A percentile compares a stretch with the other conserved stretches of the same genome.
Evolutionary conservation across 495 filamentous ascomycete species (phyloP).

Genomic region (Mytilinidion resinicola): DNA sequence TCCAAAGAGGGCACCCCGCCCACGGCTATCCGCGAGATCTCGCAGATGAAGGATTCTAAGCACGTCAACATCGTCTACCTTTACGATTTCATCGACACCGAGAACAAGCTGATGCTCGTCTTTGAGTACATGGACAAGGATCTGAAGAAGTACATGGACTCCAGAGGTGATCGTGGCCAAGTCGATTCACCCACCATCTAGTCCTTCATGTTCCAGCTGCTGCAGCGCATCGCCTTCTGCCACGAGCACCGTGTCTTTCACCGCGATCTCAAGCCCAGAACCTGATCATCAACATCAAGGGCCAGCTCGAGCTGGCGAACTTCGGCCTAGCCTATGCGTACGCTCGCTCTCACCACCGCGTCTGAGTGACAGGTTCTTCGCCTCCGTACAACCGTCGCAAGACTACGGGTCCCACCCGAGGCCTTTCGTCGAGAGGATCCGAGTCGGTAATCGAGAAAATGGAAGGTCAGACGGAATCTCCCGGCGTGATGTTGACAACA

Average conservation of each 20-base stretch:
- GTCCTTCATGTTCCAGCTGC: constrained; percentile 97
- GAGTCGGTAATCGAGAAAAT: constrained; percentile 22
- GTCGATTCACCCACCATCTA: constrained; percentile 84
- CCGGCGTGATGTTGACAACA: too few species aligned
- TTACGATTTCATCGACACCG: constrained; percentile 84
- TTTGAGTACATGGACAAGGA: too few species aligned
- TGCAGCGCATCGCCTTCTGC: constrained; percentile 92
- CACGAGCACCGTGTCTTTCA: constrained; percentile 93
- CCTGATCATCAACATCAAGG: constrained; percentile 87
- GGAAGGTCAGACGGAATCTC: constrained; percentile 12
- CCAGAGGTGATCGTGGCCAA: constrained; percentile 85
- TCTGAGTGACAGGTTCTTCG: constrained; percentile 15
- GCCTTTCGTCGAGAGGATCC: not conserved
- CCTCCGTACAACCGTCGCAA: constrained; percentile 1
- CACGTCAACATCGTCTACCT: constrained; percentile 93
- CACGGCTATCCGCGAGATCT: constrained; percentile 93
- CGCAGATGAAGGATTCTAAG: constrained; percentile 88
- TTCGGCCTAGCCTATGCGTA: constrained; percentile 85
- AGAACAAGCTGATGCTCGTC: constrained; percentile 92
- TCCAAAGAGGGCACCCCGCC: constrained; percentile 94
- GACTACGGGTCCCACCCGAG: not conserved
- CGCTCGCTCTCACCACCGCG: constrained; percentile 16
- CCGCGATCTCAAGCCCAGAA: constrained; percentile 99
- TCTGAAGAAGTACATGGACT: constrained; percentile 97
- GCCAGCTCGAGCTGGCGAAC: constrained; percentile 93